Percentiles rank a stretch among this genome's conserved stretches.
Evolutionary conservation across 495 filamentous ascomycete species (phyloP).

Genomic region (Geopyxis carbonaria): DNA sequence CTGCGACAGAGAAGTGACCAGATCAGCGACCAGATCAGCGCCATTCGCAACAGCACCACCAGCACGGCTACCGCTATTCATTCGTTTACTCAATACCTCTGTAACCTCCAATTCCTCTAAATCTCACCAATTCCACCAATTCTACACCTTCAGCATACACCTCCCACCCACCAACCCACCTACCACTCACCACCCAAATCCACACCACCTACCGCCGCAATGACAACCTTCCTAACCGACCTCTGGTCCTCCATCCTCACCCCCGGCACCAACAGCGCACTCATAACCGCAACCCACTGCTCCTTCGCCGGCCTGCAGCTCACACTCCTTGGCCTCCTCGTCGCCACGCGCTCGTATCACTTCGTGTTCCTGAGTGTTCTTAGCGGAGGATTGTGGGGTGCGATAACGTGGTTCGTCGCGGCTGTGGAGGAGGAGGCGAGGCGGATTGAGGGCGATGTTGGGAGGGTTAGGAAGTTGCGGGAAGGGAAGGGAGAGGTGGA

Average conservation of each 20-base stretch:
- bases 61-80: too few species aligned
- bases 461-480: constrained; percentile 30
- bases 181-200: too few species aligned
- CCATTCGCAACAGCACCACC: too few species aligned
- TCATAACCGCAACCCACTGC: constrained; percentile 78
- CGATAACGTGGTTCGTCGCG: constrained; percentile 90
- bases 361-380: constrained; percentile 66
- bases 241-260: constrained; percentile 88
- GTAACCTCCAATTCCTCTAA: too few species aligned
- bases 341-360: constrained; percentile 74
- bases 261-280: constrained; percentile 69
- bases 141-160: too few species aligned
- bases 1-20: too few species aligned
- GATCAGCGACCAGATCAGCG: too few species aligned
- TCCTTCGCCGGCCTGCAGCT: constrained; percentile 72
- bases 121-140: too few species aligned
- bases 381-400: constrained; percentile 68
- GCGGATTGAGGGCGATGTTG: constrained; percentile 46
- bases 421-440: constrained; percentile 42
- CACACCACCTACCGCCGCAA: too few species aligned
- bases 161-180: too few species aligned
- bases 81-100: too few species aligned
- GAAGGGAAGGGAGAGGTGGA: constrained; percentile 21
- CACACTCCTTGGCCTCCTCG: constrained; percentile 55
- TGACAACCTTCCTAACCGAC: constrained; percentile 65